These are phyloP conservation scores for Claviceps monticola DNA, from an alignment of 2,329 filamentous ascomycete genomes.

Conservation along the genomic window DNA sequence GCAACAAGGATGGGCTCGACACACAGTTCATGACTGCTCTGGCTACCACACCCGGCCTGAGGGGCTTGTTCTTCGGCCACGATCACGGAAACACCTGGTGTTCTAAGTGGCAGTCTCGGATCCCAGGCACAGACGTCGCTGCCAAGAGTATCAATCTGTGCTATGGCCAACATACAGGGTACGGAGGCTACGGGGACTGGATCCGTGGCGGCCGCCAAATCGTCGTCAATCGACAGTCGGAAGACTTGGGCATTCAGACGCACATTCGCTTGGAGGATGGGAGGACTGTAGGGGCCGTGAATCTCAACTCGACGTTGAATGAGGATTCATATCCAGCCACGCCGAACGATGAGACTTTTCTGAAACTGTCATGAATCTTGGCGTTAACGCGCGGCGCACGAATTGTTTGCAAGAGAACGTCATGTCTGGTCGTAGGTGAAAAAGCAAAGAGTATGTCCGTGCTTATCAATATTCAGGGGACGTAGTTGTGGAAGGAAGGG, in stretches of 20 bases:
- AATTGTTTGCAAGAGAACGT: too few relatives aligned
- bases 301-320: constrained; percentile 42
- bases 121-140: constrained; percentile 16
- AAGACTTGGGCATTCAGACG: constrained; percentile 32
- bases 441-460: too few relatives aligned
- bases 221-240: constrained; percentile 28
- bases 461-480: too few relatives aligned
- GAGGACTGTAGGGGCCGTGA: constrained; percentile 30
- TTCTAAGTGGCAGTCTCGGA: constrained; percentile 29
- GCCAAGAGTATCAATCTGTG: constrained; percentile 33
- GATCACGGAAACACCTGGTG: constrained; percentile 52
- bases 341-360: constrained; percentile 16
- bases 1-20: constrained; percentile 36
- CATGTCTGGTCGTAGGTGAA: too few relatives aligned
- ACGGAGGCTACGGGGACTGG: constrained; percentile 55
- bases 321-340: constrained; percentile 33
- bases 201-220: constrained; percentile 46
- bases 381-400: too few relatives aligned
- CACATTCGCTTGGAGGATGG: constrained; percentile 46
- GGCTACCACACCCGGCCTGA: constrained; percentile 36
- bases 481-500: too few relatives aligned
- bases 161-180: constrained; percentile 54
- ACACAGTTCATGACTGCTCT: constrained; percentile 49
- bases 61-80: constrained; percentile 49
- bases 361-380: background rate